Evolutionary conservation across 2,329 filamentous ascomycete genomes (phyloP).

Genomic region (Cryphonectria nitschkei): DNA sequence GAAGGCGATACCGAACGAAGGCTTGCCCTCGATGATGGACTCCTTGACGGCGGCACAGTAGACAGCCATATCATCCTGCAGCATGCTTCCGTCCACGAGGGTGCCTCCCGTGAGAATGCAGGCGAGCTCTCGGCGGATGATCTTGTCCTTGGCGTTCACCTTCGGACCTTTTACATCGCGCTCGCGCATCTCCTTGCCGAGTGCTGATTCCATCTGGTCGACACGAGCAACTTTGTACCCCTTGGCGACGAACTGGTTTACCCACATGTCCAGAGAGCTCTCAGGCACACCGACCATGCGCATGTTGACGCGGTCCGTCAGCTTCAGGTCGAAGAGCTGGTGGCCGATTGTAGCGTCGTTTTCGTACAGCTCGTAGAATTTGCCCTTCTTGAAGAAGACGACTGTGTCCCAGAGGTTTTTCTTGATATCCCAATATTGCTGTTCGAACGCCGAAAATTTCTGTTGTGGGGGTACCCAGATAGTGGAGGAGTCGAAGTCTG

Average conservation of each 20-base stretch:
- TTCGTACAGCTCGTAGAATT: slow-evolving; percentile 98
- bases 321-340: slow-evolving; percentile 94
- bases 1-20: slow-evolving; percentile 89
- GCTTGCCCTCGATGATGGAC: slow-evolving; percentile 70
- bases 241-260: slow-evolving; percentile 97
- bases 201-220: slow-evolving; percentile 93
- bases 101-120: slow-evolving; percentile 92
- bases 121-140: slow-evolving; percentile 88
- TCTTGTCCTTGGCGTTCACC: slow-evolving; percentile 78
- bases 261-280: slow-evolving; percentile 93
- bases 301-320: slow-evolving; percentile 99
- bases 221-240: slow-evolving; percentile 97
- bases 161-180: slow-evolving; percentile 67
- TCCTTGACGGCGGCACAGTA: slow-evolving; percentile 97
- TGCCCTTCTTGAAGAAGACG: slow-evolving; percentile 99
- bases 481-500: slow-evolving; percentile 88
- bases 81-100: slow-evolving; percentile 92
- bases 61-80: slow-evolving; percentile 96
- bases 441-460: slow-evolving; percentile 92
- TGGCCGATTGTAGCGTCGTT: slow-evolving; percentile 97
- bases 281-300: slow-evolving; percentile 98
- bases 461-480: slow-evolving; percentile 85
- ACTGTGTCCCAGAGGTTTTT: slow-evolving; percentile 97
- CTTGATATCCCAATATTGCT: slow-evolving; percentile 99
- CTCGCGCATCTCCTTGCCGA: slow-evolving; percentile 99